Conservation (phyloP, 306 rosid genomes). For the Acacia crassicarpa region DNA sequence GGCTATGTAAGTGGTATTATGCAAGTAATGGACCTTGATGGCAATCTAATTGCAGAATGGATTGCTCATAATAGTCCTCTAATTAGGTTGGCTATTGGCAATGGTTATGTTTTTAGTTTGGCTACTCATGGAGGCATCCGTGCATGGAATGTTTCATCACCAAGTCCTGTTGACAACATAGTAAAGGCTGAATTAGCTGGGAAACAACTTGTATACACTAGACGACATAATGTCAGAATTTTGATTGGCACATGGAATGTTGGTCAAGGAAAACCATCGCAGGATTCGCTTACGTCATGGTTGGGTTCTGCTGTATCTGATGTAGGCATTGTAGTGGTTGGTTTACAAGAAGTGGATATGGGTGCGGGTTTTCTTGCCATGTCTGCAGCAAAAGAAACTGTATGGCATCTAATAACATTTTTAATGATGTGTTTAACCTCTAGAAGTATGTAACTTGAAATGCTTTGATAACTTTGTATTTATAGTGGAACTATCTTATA, state of each 20-base stretch:
- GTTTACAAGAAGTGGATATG: slow-evolving; percentile 99
- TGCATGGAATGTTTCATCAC: slow-evolving; percentile 90
- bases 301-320: slow-evolving; percentile 85
- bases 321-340: slow-evolving; percentile 93
- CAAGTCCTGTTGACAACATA: slow-evolving; percentile 73
- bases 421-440: slow-evolving; percentile 19
- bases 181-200: slow-evolving; percentile 71
- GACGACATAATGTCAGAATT: slow-evolving; percentile 70
- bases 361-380: slow-evolving; percentile 99
- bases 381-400: slow-evolving; percentile 99
- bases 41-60: slow-evolving; percentile 83
- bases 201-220: slow-evolving; percentile 65
- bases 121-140: slow-evolving; percentile 97
- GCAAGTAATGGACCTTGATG: slow-evolving; percentile 87
- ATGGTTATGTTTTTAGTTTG: slow-evolving; percentile 73
- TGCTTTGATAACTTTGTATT: neutral
- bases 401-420: slow-evolving; percentile 40
- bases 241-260: slow-evolving; percentile 97
- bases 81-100: slow-evolving; percentile 72
- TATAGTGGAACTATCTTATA: neutral
- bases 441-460: slow-evolving; percentile 2
- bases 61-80: slow-evolving; percentile 93
- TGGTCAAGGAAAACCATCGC: slow-evolving; percentile 96
- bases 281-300: slow-evolving; percentile 82
- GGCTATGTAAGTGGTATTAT: slow-evolving; percentile 88